Evolutionary conservation across 495 filamentous ascomycete species (phyloP), one percentile per base, ranked within the genome.

Genomic region (Penicillium ucsense): DNA sequence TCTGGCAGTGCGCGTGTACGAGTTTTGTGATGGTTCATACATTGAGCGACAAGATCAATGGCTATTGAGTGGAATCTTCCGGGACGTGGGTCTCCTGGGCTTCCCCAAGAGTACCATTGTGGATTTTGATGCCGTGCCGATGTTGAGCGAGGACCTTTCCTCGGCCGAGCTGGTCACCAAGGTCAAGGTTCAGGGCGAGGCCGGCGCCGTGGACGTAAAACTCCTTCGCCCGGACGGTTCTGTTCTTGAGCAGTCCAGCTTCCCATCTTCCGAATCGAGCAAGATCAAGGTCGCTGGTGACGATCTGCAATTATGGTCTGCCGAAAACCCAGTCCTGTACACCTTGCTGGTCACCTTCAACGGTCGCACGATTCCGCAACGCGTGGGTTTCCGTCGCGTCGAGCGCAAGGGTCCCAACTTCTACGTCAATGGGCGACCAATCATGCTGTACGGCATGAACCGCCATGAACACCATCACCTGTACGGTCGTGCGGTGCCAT

Each of bases 1-100:
- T 12, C 42, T 85, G 3, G 63, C 64, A 5, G 73, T 83, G 10
- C 65, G 72, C 5, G 80, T 84, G 3, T 83, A 83, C 47, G 77
- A 79, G 51, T 81, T 76, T 56, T 81, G 69, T 10, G 75, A 81
- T 56, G 81, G 70, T 9, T 75, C 75, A 6, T 85, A 84, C 51
- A 78, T 85, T 36, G 81, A 84, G 54, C 76, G 83, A 37, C 81
- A 82, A 49, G 79, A 78, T 46, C 66, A 72, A 72, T 77, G 74
- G 71, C 62, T 77, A 30, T 71, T 72, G 3, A 70, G 70, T 70
- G 52, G 83, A 6, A 87, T 87, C 45, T 87, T 81, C 50, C 73
- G 83, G 1, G 82, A 86, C 46, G 82, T 87, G 4, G 68, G 72
- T 29, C 70, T 86, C n/a, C 53, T 85, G 35, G 65, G 65, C 0